Conservation (phyloP, 2,329 filamentous ascomycete genomes). For the Aureobasidium sp. region DNA sequence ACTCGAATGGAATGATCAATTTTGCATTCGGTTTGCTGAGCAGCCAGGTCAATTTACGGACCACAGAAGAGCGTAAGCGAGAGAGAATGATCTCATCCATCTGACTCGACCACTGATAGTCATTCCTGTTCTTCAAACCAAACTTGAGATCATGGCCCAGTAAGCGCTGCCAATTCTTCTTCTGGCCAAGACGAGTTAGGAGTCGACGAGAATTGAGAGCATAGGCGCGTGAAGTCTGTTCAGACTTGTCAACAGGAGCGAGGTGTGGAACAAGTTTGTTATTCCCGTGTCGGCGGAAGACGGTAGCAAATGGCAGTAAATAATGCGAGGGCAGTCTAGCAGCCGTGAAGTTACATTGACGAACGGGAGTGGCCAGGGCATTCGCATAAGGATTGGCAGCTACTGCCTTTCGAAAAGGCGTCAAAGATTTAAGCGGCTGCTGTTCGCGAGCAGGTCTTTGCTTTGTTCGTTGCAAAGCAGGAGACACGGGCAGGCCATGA, state of each 20-base stretch:
- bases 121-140: constrained; percentile 10
- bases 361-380: constrained; percentile 54
- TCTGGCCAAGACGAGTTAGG: constrained; percentile 34
- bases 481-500: constrained; percentile 2
- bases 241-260: not conserved
- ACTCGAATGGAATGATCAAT: not conserved
- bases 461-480: not conserved
- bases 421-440: constrained; percentile 21
- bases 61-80: constrained; percentile 43
- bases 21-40: not conserved
- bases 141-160: constrained; percentile 16
- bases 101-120: constrained; percentile 35
- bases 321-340: constrained; percentile 53
- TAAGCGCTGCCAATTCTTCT: constrained; percentile 15
- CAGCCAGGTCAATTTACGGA: constrained; percentile 40
- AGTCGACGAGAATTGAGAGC: constrained; percentile 20
- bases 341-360: constrained; percentile 47
- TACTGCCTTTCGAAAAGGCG: constrained; percentile 52
- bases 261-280: constrained; percentile 51
- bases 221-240: constrained; percentile 16
- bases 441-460: not conserved
- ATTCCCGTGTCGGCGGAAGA: constrained; percentile 26
- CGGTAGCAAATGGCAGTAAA: constrained; percentile 53
- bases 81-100: constrained; percentile 50
- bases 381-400: constrained; percentile 57